Percentiles rank a stretch among this genome's conserved stretches.
These are phyloP conservation scores for Heliamphora pulchella DNA, from an alignment of 179 eudicot species.

Conservation along the genomic window DNA sequence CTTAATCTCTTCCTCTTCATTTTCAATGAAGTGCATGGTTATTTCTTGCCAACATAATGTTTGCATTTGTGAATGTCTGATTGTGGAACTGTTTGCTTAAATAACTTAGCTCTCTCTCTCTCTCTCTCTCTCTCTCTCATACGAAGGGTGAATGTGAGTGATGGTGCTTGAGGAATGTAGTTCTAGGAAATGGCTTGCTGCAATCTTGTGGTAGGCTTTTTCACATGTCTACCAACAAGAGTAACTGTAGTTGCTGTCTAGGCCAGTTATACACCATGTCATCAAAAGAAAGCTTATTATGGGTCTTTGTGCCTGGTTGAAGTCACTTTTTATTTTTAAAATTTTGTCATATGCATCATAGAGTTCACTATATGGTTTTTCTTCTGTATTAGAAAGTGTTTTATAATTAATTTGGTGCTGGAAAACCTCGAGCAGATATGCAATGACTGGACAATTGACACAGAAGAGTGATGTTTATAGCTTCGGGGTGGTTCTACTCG, in stretches of 20 bases:
- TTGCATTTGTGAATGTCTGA: neutral
- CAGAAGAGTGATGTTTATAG: slow-evolving; percentile 51
- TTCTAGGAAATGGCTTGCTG: neutral
- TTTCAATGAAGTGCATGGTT: neutral
- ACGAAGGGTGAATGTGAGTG: neutral
- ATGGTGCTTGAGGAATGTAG: neutral
- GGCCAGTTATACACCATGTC: neutral
- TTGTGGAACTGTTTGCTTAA: neutral
- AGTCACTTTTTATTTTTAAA: neutral
- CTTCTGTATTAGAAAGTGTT: neutral
- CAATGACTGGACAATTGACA: slow-evolving; percentile 49
- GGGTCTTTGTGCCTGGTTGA: neutral
- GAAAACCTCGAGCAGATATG: slow-evolving; percentile 28
- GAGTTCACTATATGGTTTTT: neutral
- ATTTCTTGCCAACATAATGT: neutral
- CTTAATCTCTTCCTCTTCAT: neutral
- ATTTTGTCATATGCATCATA: neutral
- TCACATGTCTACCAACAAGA: neutral
- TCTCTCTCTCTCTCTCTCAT: neutral
- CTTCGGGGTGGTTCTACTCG: slow-evolving; percentile 46
- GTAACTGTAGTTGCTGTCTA: neutral
- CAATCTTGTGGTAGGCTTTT: neutral
- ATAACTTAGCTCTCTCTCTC: no score
- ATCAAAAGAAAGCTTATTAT: neutral
- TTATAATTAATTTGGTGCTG: neutral